Conservation (phyloP, 768 basidiomycete genomes). For the Amanita brunnescens region DNA sequence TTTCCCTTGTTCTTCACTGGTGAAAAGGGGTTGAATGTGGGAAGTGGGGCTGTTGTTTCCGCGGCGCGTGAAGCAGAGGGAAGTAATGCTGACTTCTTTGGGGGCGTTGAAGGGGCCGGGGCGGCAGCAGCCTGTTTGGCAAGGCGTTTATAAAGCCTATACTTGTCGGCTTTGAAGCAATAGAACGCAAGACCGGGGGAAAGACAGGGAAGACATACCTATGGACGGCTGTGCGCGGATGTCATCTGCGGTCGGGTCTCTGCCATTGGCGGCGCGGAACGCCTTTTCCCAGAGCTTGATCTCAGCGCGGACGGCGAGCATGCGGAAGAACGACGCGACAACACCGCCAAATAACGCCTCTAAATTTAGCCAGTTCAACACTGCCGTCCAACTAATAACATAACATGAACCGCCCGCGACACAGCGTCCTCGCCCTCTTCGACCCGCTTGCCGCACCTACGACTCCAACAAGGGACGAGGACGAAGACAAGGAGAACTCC, state of each 20-base stretch:
- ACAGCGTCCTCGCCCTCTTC: constrained; percentile 41
- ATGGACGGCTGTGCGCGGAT: constrained; percentile 54
- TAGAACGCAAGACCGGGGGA: not conserved
- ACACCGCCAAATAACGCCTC: constrained; percentile 28
- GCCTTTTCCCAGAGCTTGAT: constrained; percentile 74
- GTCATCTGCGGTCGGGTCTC: constrained; percentile 60
- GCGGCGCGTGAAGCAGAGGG: constrained; percentile 43
- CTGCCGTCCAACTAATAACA: no score
- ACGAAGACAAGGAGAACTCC: constrained; percentile 42
- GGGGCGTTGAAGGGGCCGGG: constrained; percentile 29
- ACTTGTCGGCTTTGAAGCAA: constrained; percentile 57
- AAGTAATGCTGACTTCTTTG: constrained; percentile 27
- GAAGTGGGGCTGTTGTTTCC: constrained; percentile 41
- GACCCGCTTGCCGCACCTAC: constrained; percentile 33
- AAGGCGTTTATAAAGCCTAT: constrained; percentile 74
- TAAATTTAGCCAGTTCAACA: constrained; percentile 11
- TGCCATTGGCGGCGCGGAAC: constrained; percentile 47
- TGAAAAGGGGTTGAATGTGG: constrained; percentile 71
- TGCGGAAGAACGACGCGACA: constrained; percentile 24
- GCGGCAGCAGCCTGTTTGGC: constrained; percentile 33
- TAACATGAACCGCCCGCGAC: constrained; percentile 28
- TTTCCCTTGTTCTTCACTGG: constrained; percentile 60
- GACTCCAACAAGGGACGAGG: constrained; percentile 12
- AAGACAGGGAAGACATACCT: constrained; percentile 36
- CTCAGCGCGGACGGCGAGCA: constrained; percentile 33